Percentiles rank a stretch among this genome's conserved stretches.
Evolutionary conservation across 495 filamentous ascomycete species (phyloP).

Genomic region (Hyaloscypha hepaticicola): DNA sequence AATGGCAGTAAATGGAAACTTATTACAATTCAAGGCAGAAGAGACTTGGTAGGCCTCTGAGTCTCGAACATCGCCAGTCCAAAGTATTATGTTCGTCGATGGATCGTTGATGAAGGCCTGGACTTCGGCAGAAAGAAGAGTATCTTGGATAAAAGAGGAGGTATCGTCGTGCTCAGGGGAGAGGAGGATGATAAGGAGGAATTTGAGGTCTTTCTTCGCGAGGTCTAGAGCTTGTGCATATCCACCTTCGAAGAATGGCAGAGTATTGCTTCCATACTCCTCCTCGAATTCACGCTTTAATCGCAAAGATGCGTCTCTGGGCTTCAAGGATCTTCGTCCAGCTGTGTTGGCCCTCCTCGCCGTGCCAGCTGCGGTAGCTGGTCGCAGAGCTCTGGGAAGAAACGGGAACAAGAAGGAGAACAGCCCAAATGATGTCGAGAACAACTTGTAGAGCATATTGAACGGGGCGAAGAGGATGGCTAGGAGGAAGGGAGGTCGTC

Average conservation of each 20-base stretch:
- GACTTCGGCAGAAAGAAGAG: slow-evolving; percentile 73
- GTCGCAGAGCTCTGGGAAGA: slow-evolving; percentile 69
- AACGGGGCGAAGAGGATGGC: slow-evolving; percentile 80
- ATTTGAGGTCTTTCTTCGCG: slow-evolving; percentile 88
- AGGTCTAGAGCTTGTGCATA: slow-evolving; percentile 87
- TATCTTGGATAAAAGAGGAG: slow-evolving; percentile 75
- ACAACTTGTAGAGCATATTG: slow-evolving; percentile 67
- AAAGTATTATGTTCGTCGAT: slow-evolving; percentile 75
- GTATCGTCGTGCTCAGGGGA: slow-evolving; percentile 95
- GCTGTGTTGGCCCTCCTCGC: slow-evolving; percentile 58
- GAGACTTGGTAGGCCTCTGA: slow-evolving; percentile 92
- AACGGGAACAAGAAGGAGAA: slow-evolving; percentile 78
- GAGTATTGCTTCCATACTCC: slow-evolving; percentile 68
- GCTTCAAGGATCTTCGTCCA: slow-evolving; percentile 70
- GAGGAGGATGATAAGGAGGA: slow-evolving; percentile 78
- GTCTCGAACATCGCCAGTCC: slow-evolving; percentile 89
- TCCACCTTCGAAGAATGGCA: slow-evolving; percentile 79
- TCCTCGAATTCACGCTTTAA: slow-evolving; percentile 94
- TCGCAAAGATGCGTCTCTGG: slow-evolving; percentile 82
- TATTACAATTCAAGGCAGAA: slow-evolving; percentile 76
- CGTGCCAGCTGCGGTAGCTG: slow-evolving; percentile 28
- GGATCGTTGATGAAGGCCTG: slow-evolving; percentile 68
- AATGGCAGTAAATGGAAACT: slow-evolving; percentile 84
- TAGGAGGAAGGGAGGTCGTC: slow-evolving; percentile 70
- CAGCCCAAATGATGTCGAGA: slow-evolving; percentile 60